Evolutionary conservation across 1,284 basidiomycete genomes (phyloP).

Genomic region (Cutaneotrichosporon cavernicola): DNA sequence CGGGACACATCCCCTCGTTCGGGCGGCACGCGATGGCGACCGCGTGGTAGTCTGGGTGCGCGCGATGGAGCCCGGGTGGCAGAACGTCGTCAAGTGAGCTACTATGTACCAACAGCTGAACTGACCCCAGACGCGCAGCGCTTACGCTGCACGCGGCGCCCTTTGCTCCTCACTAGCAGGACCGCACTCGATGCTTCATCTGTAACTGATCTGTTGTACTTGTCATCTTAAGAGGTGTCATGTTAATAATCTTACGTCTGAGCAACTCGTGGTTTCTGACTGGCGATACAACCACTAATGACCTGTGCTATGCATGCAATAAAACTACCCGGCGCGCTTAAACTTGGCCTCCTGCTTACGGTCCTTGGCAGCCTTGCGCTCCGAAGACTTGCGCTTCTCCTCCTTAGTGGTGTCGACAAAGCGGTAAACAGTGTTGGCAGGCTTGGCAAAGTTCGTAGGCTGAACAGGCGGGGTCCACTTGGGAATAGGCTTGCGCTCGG

Average conservation of each 20-base stretch:
- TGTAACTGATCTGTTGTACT: no score
- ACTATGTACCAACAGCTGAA: background rate
- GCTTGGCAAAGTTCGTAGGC: constrained; percentile 1
- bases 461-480: constrained; percentile 1
- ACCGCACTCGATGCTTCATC: no score
- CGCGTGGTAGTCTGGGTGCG: constrained; percentile 44
- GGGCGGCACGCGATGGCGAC: constrained; percentile 36
- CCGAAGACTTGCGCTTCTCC: constrained; percentile 9
- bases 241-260: no score
- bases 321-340: constrained; percentile 3
- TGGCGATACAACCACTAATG: background rate
- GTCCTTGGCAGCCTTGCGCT: background rate
- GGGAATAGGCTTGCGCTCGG: background rate
- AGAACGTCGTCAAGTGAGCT: constrained; percentile 35
- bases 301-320: constrained; percentile 13
- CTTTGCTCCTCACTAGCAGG: constrained; percentile 11
- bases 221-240: no score
- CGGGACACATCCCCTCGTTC: constrained; percentile 30
- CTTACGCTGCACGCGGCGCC: constrained; percentile 32
- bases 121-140: constrained; percentile 29
- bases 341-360: constrained; percentile 2
- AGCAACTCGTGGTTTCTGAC: no score
- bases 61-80: constrained; percentile 46
- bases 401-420: constrained; percentile 26
- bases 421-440: constrained; percentile 20